Evolutionary conservation across 2,329 filamentous ascomycete species (phyloP).

Genomic region (Sporothrix pallida): DNA sequence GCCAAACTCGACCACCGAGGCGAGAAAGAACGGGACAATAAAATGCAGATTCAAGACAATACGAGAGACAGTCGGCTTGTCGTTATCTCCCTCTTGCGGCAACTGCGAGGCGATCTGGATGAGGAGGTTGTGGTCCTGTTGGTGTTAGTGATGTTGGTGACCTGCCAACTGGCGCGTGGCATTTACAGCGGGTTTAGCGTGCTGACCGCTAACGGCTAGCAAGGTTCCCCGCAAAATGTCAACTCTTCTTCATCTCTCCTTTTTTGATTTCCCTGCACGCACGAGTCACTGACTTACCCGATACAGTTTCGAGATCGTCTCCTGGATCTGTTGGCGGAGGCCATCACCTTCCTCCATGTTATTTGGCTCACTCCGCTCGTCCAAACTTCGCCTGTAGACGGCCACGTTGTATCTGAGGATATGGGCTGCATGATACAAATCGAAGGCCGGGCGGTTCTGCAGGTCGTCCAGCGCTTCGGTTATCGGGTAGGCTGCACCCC

Average conservation of each 20-base stretch:
- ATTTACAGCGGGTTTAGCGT: neutral
- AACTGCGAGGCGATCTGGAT: neutral
- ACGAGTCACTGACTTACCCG: neutral
- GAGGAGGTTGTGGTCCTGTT: neutral
- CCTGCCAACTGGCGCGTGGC: neutral
- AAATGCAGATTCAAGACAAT: neutral
- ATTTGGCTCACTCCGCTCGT: no score
- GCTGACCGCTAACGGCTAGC: neutral
- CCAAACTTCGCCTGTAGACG: neutral
- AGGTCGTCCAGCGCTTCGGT: neutral
- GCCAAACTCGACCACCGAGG: neutral
- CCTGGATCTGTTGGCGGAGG: neutral
- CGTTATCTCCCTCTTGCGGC: neutral
- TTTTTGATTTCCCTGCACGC: conserved; percentile 5
- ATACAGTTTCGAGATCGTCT: neutral
- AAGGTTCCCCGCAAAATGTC: neutral
- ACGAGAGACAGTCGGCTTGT: neutral
- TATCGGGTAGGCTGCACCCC: neutral
- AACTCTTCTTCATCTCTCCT: neutral
- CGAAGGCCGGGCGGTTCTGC: neutral
- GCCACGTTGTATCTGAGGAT: neutral
- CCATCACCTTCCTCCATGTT: no score
- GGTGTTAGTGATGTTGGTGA: neutral
- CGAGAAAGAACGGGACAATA: neutral
- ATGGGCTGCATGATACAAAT: neutral